phyloP scores from a whole-genome alignment of 2,329 filamentous ascomycete genomes.

The Microsporum ferrugineum region DNA sequence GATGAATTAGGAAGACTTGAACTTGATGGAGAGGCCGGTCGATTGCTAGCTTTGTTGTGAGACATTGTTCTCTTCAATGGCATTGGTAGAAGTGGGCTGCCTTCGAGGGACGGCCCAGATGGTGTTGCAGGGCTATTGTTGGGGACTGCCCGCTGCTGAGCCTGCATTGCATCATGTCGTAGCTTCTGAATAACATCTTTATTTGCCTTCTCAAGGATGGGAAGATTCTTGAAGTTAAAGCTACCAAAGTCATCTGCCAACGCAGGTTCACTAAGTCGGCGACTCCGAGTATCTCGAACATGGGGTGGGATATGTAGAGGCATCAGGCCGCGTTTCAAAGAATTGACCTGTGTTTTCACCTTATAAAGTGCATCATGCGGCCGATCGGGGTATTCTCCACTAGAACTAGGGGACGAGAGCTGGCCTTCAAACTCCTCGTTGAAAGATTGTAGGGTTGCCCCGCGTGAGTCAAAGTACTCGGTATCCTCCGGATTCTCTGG shows the following conservation, averaged over 20 bases:
- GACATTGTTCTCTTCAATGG: constrained; percentile 74
- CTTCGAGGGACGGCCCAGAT: constrained; percentile 62
- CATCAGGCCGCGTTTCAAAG: constrained; percentile 84
- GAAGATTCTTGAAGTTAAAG: constrained; percentile 94
- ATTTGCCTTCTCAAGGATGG: constrained; percentile 93
- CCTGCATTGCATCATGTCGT: constrained; percentile 75
- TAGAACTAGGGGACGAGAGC: constrained; percentile 57
- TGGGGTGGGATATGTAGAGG: constrained; percentile 93
- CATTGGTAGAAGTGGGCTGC: constrained; percentile 70
- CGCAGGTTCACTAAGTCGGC: constrained; percentile 82
- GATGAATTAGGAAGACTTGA: constrained; percentile 72
- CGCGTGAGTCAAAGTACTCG: constrained; percentile 89
- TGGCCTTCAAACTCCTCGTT: constrained; percentile 91
- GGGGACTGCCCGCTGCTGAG: constrained; percentile 43
- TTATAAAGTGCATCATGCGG: constrained; percentile 90
- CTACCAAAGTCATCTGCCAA: constrained; percentile 86
- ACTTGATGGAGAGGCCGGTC: constrained; percentile 77
- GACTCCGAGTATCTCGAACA: constrained; percentile 77
- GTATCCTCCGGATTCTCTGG: constrained; percentile 93
- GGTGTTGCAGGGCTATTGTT: constrained; percentile 25
- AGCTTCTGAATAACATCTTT: constrained; percentile 98
- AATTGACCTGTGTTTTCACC: constrained; percentile 74
- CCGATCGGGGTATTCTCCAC: constrained; percentile 70
- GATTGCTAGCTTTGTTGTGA: constrained; percentile 62
- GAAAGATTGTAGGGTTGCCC: constrained; percentile 84